Percentiles rank a stretch among this genome's conserved stretches.
Conservation (phyloP, 2,329 filamentous ascomycete genomes). For the Calonectria pseudoturangicola region DNA sequence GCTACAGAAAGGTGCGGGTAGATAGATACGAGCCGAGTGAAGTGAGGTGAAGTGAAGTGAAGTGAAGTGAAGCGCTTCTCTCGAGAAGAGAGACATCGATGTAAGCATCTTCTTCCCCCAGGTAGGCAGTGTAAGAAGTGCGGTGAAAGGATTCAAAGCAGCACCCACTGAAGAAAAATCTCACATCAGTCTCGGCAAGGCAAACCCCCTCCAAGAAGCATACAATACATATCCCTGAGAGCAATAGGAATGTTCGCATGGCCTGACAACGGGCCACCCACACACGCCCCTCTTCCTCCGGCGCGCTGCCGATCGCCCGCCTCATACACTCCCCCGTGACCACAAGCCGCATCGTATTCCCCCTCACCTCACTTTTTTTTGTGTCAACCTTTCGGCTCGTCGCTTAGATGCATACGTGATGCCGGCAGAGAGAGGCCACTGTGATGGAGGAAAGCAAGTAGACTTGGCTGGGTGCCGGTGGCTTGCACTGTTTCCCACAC, state of each 20-base stretch:
- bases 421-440: not conserved
- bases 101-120: not conserved
- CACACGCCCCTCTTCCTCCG: constrained; percentile 1
- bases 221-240: not conserved
- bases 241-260: constrained; percentile 1
- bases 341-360: constrained; percentile 19
- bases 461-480: not conserved
- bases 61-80: no score
- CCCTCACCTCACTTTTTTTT: not conserved
- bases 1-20: no score
- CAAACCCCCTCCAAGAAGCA: not conserved
- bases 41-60: no score
- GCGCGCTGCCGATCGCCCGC: constrained; percentile 15
- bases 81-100: not conserved
- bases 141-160: constrained; percentile 16
- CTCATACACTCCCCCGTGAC: constrained; percentile 9
- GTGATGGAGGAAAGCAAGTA: not conserved
- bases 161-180: not conserved
- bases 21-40: not conserved
- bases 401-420: constrained; percentile 9
- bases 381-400: constrained; percentile 1
- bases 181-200: constrained; percentile 14
- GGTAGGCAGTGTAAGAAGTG: constrained; percentile 8
- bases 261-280: no score
- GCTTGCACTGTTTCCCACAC: not conserved